Evolutionary conservation across 805 yeast genomes (phyloP).

Genomic region (Barnettozyma sucrosica): DNA sequence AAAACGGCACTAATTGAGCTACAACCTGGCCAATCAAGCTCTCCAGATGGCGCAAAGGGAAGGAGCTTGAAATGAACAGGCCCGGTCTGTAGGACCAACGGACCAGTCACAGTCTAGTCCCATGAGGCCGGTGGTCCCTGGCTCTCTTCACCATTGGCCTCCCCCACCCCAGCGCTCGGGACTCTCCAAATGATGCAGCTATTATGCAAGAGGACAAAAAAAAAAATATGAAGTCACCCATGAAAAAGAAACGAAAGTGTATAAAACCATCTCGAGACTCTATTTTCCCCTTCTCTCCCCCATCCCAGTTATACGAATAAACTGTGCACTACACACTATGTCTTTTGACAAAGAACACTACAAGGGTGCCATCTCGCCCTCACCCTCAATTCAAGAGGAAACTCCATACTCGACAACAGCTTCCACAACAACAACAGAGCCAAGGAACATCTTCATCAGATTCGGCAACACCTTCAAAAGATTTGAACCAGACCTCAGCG

Average conservation of each 20-base stretch:
- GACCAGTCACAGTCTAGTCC: background rate
- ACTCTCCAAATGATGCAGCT: background rate
- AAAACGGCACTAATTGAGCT: background rate
- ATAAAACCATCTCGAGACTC: background rate
- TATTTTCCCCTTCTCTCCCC: too few species aligned
- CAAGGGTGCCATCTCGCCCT: background rate
- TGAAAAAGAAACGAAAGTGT: background rate
- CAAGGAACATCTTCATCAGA: background rate
- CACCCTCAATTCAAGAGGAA: background rate
- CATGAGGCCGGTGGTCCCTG: background rate
- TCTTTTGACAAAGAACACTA: background rate
- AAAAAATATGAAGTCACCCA: background rate
- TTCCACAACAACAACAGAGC: background rate
- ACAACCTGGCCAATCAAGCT: background rate
- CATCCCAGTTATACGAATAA: too few species aligned
- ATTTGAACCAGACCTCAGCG: constrained; percentile 35
- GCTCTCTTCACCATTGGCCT: background rate
- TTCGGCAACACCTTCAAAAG: constrained; percentile 21
- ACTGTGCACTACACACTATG: background rate
- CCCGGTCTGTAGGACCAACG: background rate
- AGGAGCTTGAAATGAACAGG: background rate
- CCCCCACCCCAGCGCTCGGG: background rate
- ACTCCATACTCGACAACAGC: background rate
- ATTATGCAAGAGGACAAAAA: background rate
- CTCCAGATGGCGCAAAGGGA: background rate